Percentiles rank a stretch among this genome's conserved stretches.
Conservation (phyloP, 1,284 basidiomycete species). For the Phlebopus sp. region DNA sequence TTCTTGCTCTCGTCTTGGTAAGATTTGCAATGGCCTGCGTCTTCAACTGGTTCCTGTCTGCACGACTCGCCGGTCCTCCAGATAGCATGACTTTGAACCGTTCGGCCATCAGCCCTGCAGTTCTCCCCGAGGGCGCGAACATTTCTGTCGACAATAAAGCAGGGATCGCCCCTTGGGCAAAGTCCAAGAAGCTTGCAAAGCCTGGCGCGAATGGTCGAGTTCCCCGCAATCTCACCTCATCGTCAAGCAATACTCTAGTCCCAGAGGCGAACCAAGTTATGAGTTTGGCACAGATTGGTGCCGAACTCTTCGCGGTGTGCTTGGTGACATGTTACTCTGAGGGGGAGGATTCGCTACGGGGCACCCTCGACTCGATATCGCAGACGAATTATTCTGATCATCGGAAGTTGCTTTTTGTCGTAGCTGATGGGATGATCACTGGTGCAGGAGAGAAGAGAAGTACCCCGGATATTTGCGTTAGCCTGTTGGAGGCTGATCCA, state of each 20-base stretch:
- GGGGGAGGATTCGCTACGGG: conserved; percentile 87
- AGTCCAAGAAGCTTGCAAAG: conserved; percentile 48
- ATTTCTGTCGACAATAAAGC: conserved; percentile 82
- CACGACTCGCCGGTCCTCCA: conserved; percentile 72
- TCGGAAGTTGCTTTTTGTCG: conserved; percentile 90
- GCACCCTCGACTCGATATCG: conserved; percentile 92
- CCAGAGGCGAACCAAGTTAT: conserved; percentile 61
- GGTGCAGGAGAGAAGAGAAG: conserved; percentile 93
- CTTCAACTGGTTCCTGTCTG: conserved; percentile 95
- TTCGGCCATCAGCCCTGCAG: conserved; percentile 86
- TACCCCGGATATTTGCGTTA: conserved; percentile 96
- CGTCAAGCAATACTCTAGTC: conserved; percentile 53
- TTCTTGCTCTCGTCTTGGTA: conserved; percentile 85
- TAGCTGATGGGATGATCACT: conserved; percentile 99
- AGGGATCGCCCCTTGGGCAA: conserved; percentile 92
- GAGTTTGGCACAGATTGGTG: conserved; percentile 84
- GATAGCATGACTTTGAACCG: conserved; percentile 65
- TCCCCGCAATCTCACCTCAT: conserved; percentile 46
- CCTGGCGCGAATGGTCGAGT: conserved; percentile 35
- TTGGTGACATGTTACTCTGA: conserved; percentile 98
- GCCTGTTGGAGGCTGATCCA: conserved; percentile 88
- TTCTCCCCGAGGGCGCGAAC: conserved; percentile 94
- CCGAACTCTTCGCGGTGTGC: conserved; percentile 93
- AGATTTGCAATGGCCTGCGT: conserved; percentile 96
- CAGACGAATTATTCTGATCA: conserved; percentile 87